Conservation (phyloP, 1,284 basidiomycete species). For the Psilocybe mexicana region DNA sequence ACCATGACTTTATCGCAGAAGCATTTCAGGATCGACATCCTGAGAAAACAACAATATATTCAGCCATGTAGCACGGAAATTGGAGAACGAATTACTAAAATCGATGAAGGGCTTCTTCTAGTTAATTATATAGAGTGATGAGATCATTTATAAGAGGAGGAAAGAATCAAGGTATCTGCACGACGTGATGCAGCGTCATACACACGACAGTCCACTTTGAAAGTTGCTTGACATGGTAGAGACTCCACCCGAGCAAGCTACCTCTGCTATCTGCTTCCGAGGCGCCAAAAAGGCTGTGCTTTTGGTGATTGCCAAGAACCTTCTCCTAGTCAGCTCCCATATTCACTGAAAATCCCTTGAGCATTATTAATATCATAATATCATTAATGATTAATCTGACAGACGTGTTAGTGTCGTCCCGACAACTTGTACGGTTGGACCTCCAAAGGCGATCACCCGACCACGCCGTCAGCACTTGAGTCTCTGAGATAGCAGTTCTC, state of each 20-base stretch:
- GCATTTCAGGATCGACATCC: neutral
- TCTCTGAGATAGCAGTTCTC: neutral
- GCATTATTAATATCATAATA: too few relatives aligned
- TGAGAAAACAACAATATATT: neutral
- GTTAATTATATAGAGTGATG: neutral
- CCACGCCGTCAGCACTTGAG: neutral
- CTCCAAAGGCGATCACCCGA: neutral
- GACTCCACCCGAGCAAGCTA: too few relatives aligned
- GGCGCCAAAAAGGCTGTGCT: neutral
- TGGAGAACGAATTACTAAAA: neutral
- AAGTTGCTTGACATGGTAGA: neutral
- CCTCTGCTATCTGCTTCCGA: neutral
- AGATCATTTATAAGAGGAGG: neutral
- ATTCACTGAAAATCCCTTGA: neutral
- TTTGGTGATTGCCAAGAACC: too few relatives aligned
- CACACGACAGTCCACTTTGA: neutral
- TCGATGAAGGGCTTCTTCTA: neutral
- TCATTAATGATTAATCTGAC: neutral
- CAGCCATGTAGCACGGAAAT: neutral
- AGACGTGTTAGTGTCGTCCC: neutral
- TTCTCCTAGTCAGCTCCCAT: neutral
- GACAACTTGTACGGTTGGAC: neutral
- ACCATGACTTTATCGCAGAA: neutral
- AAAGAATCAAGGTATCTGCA: constrained; percentile 6
- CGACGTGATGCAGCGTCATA: constrained; percentile 6